Conservation (phyloP, 345 rosid species). For the Psidium guajava region DNA sequence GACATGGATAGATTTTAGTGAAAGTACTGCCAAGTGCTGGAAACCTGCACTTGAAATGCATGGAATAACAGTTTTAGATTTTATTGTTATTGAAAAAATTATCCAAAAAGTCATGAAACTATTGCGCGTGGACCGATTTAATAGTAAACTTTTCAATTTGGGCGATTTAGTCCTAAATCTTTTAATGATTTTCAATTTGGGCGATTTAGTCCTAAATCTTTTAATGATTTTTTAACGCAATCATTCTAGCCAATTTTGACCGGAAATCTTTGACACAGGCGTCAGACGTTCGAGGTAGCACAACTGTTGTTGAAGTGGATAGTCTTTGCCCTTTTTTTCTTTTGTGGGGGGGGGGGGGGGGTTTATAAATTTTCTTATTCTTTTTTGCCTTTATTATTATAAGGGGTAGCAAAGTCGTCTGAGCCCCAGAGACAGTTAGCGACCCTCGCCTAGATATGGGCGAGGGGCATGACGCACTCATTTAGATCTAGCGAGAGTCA, state of each 20-base stretch:
- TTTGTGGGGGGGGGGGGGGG: no score
- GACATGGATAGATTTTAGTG: background rate
- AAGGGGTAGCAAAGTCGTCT: accelerated
- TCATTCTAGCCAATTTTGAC: accelerated
- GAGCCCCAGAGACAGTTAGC: accelerated
- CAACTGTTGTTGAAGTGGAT: accelerated
- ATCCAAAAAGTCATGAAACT: background rate
- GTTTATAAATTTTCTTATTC: background rate
- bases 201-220: background rate
- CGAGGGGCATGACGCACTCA: background rate
- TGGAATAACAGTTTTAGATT: background rate
- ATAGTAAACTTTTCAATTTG: background rate
- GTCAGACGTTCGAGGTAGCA: no score
- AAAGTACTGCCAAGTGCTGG: background rate
- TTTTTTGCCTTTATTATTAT: background rate
- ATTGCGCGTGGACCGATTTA: background rate
- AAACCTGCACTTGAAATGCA: background rate
- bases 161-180: no score
- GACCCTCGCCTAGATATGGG: background rate
- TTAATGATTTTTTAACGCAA: background rate
- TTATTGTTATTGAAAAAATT: accelerated
- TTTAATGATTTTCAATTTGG: no score
- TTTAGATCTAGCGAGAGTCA: background rate
- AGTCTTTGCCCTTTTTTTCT: background rate
- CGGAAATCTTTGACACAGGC: accelerated